phyloP scores from a whole-genome alignment of 352 stramenopile genomes.

The Phytopythium sindhum region DNA sequence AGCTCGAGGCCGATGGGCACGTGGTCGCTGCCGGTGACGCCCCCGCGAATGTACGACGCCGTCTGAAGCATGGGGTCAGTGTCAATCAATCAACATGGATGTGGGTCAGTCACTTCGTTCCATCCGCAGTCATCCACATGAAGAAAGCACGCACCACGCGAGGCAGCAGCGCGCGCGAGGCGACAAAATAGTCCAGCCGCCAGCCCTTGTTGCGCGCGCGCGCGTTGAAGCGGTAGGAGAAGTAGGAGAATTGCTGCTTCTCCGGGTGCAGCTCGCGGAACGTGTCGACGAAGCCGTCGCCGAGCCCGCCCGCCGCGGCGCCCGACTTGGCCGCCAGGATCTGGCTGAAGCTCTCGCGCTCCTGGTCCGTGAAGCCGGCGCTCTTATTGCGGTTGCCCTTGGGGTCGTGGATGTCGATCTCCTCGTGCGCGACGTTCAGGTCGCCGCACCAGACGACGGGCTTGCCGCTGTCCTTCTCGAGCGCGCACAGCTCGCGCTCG shows the following conservation, averaged over 20 bases:
- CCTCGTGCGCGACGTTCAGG: conserved; percentile 83
- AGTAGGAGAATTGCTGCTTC: conserved; percentile 73
- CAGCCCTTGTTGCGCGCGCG: conserved; percentile 85
- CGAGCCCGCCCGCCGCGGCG: background rate
- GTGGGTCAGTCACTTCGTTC: conserved; percentile 7
- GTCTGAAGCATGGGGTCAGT: conserved; percentile 19
- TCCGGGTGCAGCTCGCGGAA: conserved; percentile 68
- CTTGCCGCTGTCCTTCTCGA: conserved; percentile 56
- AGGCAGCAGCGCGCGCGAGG: conserved; percentile 52
- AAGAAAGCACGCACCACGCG: conserved; percentile 44
- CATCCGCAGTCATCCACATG: conserved; percentile 1
- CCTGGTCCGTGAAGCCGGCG: conserved; percentile 74
- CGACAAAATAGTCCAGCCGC: conserved; percentile 84
- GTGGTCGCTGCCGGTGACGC: conserved; percentile 74
- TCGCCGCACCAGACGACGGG: conserved; percentile 84
- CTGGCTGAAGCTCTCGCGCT: conserved; percentile 67
- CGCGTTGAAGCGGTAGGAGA: conserved; percentile 76
- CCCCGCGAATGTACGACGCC: conserved; percentile 55
- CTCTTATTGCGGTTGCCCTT: conserved; percentile 79
- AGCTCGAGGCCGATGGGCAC: conserved; percentile 73
- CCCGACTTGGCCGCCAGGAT: conserved; percentile 32
- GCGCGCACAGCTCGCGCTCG: conserved; percentile 57
- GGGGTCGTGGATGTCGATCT: conserved; percentile 88
- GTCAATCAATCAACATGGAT: background rate
- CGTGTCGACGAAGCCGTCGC: conserved; percentile 64